phyloP scores from a whole-genome alignment of 1,139 yeast genomes.

The Nadsonia starkeyi-henricii region DNA sequence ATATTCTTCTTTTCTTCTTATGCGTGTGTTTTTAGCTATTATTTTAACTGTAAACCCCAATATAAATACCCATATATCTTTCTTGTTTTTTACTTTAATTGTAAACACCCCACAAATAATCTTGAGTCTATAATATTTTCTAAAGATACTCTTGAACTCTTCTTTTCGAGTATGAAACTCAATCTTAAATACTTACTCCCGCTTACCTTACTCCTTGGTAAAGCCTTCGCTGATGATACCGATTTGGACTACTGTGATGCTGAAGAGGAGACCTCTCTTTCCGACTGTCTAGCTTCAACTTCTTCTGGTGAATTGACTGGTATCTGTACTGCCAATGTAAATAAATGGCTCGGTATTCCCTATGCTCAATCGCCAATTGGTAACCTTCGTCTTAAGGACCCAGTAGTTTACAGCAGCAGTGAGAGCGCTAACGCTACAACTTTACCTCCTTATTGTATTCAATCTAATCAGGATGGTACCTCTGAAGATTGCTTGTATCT shows the following conservation, averaged over 20 bases:
- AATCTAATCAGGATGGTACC: constrained; percentile 6
- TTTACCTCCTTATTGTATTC: constrained; percentile 17
- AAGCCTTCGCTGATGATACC: neutral
- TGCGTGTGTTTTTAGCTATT: too few species aligned
- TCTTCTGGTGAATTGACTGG: constrained; percentile 7
- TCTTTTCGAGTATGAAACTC: neutral
- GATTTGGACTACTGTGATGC: neutral
- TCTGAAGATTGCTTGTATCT: constrained; percentile 19
- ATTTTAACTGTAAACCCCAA: too few species aligned
- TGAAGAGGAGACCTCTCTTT: neutral
- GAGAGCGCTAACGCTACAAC: constrained; percentile 3
- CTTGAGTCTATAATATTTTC: too few species aligned
- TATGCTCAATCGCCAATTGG: constrained; percentile 18
- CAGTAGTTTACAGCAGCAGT: constrained; percentile 7
- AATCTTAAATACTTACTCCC: neutral
- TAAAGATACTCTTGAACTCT: neutral
- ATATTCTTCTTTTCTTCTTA: too few species aligned
- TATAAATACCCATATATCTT: too few species aligned
- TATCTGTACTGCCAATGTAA: constrained; percentile 6
- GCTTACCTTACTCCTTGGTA: neutral
- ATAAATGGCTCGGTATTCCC: constrained; percentile 15
- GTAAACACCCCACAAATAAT: too few species aligned
- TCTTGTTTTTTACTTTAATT: too few species aligned
- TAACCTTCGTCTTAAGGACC: constrained; percentile 13
- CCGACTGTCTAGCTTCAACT: constrained; percentile 1